Percentiles rank a stretch among this genome's conserved stretches.
phyloP scores from a whole-genome alignment of 169 alveolate species.

The Plasmodium vinckei region DNA sequence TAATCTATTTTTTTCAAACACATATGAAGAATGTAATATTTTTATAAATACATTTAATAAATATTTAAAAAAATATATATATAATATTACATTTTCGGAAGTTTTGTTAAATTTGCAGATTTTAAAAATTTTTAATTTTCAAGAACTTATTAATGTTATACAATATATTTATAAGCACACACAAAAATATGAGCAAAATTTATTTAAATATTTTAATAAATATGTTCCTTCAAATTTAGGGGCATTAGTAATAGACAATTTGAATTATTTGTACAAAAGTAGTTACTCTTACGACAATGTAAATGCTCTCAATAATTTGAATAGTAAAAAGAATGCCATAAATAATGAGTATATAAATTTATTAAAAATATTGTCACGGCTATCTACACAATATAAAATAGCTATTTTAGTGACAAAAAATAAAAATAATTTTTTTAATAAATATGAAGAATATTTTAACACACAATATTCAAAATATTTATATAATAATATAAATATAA shows the following conservation, averaged over 20 bases:
- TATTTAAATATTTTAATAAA: slow-evolving; percentile 23
- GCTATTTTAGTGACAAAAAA: slow-evolving; percentile 49
- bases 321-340: not conserved
- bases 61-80: slow-evolving; percentile 29
- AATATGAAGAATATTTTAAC: slow-evolving; percentile 19
- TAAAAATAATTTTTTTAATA: slow-evolving; percentile 38
- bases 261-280: slow-evolving; percentile 32
- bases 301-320: not conserved
- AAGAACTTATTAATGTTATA: slow-evolving; percentile 38
- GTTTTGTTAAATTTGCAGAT: slow-evolving; percentile 52
- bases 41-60: slow-evolving; percentile 36
- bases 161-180: slow-evolving; percentile 31
- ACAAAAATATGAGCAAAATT: slow-evolving; percentile 2
- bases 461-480: slow-evolving; percentile 30
- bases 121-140: slow-evolving; percentile 57
- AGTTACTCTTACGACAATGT: not conserved
- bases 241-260: slow-evolving; percentile 39
- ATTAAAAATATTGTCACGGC: slow-evolving; percentile 10
- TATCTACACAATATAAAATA: slow-evolving; percentile 36
- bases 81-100: slow-evolving; percentile 45
- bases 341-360: slow-evolving; percentile 2
- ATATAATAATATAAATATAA: slow-evolving; percentile 29
- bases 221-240: slow-evolving; percentile 56
- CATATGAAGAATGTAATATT: not conserved
- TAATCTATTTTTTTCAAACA: slow-evolving; percentile 14